Percentiles rank a stretch among this genome's conserved stretches.
Conservation (phyloP, 2,329 filamentous ascomycete genomes). For the Knoxdaviesia capensis region DNA sequence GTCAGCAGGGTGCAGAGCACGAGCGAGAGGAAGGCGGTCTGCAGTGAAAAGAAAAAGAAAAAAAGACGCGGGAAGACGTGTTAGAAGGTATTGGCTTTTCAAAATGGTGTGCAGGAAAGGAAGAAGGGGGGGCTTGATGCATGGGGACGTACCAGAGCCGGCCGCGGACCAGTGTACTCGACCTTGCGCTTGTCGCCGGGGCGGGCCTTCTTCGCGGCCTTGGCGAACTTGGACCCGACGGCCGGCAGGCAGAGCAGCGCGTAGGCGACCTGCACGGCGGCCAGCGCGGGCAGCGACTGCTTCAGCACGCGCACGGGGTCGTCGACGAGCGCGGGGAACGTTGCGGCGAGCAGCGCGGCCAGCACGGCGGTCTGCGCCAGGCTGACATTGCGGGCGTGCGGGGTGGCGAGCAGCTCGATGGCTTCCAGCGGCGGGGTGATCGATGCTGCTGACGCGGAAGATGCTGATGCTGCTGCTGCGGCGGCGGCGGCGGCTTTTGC, state of each 20-base stretch:
- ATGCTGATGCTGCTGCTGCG: no score
- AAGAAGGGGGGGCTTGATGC: not conserved
- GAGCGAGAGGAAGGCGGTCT: constrained; percentile 25
- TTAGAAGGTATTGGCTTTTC: not conserved
- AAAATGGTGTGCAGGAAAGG: not conserved
- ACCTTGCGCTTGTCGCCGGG: constrained; percentile 33
- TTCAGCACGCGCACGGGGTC: constrained; percentile 48
- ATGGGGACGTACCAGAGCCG: constrained; percentile 22
- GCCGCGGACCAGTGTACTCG: constrained; percentile 21
- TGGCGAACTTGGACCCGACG: constrained; percentile 25
- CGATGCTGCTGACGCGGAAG: no score
- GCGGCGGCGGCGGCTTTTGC: no score
- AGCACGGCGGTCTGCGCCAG: constrained; percentile 42
- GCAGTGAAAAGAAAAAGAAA: not conserved
- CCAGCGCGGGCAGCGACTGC: constrained; percentile 39
- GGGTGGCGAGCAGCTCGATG: not conserved
- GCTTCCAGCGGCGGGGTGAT: no score
- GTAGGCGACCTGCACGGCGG: constrained; percentile 42
- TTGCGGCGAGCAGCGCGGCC: constrained; percentile 38
- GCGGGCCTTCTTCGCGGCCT: constrained; percentile 25
- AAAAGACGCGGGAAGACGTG: not conserved
- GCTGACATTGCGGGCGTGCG: not conserved
- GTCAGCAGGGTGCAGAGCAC: constrained; percentile 51
- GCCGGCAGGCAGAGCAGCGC: constrained; percentile 42
- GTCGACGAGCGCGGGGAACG: constrained; percentile 46